Evolutionary conservation across 2,329 filamentous ascomycete species (phyloP), one percentile per base, ranked within the genome.

Genomic region (Cordyceps farinosa): DNA sequence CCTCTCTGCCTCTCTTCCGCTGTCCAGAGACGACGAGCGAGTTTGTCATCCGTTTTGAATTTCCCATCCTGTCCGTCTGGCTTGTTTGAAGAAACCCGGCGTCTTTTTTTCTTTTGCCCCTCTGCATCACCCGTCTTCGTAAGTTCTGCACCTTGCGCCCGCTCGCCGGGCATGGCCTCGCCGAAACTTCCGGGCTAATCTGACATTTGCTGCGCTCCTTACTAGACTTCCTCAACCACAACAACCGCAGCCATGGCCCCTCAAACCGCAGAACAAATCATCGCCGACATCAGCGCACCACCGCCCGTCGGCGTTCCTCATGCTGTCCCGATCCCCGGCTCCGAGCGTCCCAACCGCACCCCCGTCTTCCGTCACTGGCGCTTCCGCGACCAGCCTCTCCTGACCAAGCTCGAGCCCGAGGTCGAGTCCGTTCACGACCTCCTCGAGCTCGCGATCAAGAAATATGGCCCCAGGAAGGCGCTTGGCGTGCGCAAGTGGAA

Each of bases 401-500:
- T 96, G 48, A 82, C 85, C 70, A 89, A 89, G 6, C 79, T 90
- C 67, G 89, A 95, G 72, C 90, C 92, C 22, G 76, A 85, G 57
- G 78, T 89, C 58, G 82, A 81, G 66, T 96, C 92, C 15, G 82
- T 87, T 32, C 90, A 96, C 79, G 91, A 97, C 66, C 80, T 90
- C 61, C 96, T 97, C 72, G 91, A 96, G 74, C 77, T 81, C 32
- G 79, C 87, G 67, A 87, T 83, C 63, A 84, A 82, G 67, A 83
- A 82, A 70, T 80, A 81, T 62, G 85, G 90, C 53, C 89, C 86
- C 70, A 84, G 84, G 70, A 87, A 82, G 69, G 96, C 90, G 76
- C 80, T 98, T 64, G 95, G 95, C 63, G 85, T 85, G 74, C 87
- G 95, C 67, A 85, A 89, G 5, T 98, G 91, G 84, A 88, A 96